Evolutionary conservation across 768 basidiomycete species (phyloP), one percentile per base, ranked within the genome.

Genomic region (Tulasnella sp.): DNA sequence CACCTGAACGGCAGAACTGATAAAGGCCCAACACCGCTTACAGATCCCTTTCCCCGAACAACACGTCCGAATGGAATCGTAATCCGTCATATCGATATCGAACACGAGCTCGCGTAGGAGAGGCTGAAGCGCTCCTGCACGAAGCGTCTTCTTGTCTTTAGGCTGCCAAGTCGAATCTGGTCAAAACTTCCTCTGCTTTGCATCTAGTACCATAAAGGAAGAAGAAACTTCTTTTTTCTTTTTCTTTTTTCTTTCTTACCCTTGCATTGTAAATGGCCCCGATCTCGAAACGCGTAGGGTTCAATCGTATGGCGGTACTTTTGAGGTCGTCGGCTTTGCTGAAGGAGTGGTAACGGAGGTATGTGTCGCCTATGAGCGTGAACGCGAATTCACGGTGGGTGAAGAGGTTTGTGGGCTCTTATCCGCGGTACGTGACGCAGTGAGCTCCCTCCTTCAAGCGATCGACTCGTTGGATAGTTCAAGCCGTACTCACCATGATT

Each of bases 71-170:
- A 98, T 80, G 46, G 83, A 76, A 69, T 99, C 94, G 72, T 98
- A 99, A 72, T 99, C 96, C 15, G 96, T 94, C 96, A 99, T 97
- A 72, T 99, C 96, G 69, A 99, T 97, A 81, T 99, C 96, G 69
- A 99, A 96, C 0, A 98, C 94, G 44, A 99, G 84, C 69, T 98
- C 96, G 60, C 96, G 85, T 63, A 81, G 79, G 31, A 80, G 69
- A 0, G 96, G 92, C 45, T 77, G 75, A 64, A 97, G 83, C 0
- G 76, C 77, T 1, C 73, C 71, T n/a, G 83, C 74, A 10, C 81
- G 81, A 15, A 90, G 75, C 0, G 87, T 84, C 67, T 93, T 93
- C 68, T 81, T 86, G 74, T 97, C 94, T 66, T 82, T 77, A 2
- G 94, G 94, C 91, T 96, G 68, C 2, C 11, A 50, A n/a, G 21